Conservation (phyloP, 768 basidiomycete species). For the Peribolospora baueri region DNA sequence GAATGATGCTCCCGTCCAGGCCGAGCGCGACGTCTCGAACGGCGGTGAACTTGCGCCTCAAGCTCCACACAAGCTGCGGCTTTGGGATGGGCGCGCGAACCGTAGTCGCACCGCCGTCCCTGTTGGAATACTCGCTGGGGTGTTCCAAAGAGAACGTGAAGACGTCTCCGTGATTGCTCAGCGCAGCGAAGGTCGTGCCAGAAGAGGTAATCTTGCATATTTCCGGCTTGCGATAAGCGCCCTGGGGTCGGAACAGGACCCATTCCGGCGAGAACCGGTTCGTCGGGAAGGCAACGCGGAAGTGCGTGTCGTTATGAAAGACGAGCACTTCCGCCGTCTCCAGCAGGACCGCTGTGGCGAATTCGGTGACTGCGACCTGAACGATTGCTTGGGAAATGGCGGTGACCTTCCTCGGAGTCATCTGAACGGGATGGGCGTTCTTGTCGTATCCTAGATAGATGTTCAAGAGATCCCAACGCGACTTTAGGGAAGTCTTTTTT, state of each 20-base stretch:
- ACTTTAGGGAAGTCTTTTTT: not conserved
- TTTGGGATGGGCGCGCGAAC: slow-evolving; percentile 18
- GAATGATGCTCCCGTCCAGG: slow-evolving; percentile 59
- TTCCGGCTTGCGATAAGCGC: slow-evolving; percentile 33
- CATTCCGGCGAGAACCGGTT: slow-evolving; percentile 55
- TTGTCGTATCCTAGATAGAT: slow-evolving; percentile 43
- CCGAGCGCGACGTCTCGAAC: slow-evolving; percentile 75
- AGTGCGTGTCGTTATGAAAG: slow-evolving; percentile 47
- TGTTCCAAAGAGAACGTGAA: slow-evolving; percentile 43
- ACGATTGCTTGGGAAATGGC: slow-evolving; percentile 45
- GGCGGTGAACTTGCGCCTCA: slow-evolving; percentile 62
- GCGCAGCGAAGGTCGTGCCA: slow-evolving; percentile 56
- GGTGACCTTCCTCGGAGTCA: slow-evolving; percentile 52
- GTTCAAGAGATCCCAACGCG: not conserved
- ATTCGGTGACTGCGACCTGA: slow-evolving; percentile 53
- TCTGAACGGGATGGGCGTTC: slow-evolving; percentile 43
- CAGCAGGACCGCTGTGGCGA: slow-evolving; percentile 54
- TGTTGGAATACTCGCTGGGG: slow-evolving; percentile 17
- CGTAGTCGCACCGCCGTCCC: slow-evolving; percentile 12
- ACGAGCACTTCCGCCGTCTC: slow-evolving; percentile 59
- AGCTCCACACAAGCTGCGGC: slow-evolving; percentile 75
- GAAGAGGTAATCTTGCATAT: slow-evolving; percentile 58
- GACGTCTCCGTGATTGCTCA: slow-evolving; percentile 70
- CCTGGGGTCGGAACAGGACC: slow-evolving; percentile 40
- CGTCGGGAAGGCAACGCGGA: slow-evolving; percentile 59